Evolutionary conservation across 352 stramenopile species (phyloP), one percentile per base, ranked within the genome.

Genomic region (Thraustochytrium sp.): DNA sequence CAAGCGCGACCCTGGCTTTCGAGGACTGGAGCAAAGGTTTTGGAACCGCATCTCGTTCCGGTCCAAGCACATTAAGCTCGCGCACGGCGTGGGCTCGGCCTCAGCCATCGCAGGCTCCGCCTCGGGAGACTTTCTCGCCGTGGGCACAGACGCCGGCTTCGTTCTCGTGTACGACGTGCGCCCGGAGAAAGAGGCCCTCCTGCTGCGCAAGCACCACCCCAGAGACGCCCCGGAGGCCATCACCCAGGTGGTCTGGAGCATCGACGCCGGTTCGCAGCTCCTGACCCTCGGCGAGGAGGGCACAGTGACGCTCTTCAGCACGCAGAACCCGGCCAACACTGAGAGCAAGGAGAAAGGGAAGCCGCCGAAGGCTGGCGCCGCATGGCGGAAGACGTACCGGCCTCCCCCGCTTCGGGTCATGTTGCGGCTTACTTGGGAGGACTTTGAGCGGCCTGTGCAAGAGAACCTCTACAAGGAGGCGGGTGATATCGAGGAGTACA

Each of bases 361-460:
- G 26, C n/a, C n/a, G n/a, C n/a, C n/a, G n/a, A n/a, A n/a, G n/a
- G n/a, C n/a, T n/a, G 13, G 13, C 13, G 44, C 40, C 44, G 48
- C 16, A 9, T 80, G 31, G 31, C 16, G 26, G 4, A 80, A 80
- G 38, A 0, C 21, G 0, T 72, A 34, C 26, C 26, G 38, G n/a
- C n/a, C 48, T 2, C 4, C 31, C 8, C 0, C 34, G 51, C 42
- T 80, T 18, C 29, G 40, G 26, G 31, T 48, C 5, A 11, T 64
- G 34, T 44, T 80, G n/a, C 16, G 16, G 37, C 11, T 80, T 0
- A 53, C 68, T 3, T 64, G 48, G 68, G 5, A 36, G 11, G 68
- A 80, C 49, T 80, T 80, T 80, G 68, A 80, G 11, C 68, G 68
- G 18, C 68, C 68, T 1, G 48, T 64, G 3, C 68, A 80, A 42